These are phyloP conservation scores for Pseudogymnoascus verrucosus DNA, from an alignment of 2,329 filamentous ascomycete genomes.

Conservation along the genomic window DNA sequence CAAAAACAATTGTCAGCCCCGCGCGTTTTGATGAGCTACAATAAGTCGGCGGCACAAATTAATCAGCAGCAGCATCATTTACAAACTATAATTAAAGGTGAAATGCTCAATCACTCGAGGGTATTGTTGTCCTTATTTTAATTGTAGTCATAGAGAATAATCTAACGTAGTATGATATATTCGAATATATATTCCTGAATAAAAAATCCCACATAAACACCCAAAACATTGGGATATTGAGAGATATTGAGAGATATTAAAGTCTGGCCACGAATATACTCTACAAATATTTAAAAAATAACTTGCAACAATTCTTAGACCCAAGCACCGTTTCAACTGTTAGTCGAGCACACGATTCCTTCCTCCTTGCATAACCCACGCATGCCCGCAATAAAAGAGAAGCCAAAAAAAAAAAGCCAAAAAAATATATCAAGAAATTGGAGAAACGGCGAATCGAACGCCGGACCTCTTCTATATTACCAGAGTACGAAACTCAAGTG, in stretches of 20 bases:
- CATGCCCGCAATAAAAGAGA: neutral
- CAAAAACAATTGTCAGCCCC: too few species aligned
- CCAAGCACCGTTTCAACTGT: neutral
- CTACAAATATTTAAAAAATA: neutral
- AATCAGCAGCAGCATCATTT: too few species aligned
- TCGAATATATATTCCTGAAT: neutral
- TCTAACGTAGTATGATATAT: neutral
- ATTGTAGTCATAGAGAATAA: neutral
- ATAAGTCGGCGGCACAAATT: too few species aligned
- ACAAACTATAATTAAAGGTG: neutral
- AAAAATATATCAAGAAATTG: slow-evolving; percentile 3
- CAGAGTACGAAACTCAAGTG: slow-evolving; percentile 3
- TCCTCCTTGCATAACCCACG: neutral
- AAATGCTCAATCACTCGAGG: neutral
- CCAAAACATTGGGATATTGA: neutral
- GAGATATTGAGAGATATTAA: neutral
- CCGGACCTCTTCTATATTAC: slow-evolving; percentile 7
- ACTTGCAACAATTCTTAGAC: neutral
- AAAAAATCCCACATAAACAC: neutral
- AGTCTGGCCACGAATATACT: neutral
- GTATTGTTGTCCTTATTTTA: neutral
- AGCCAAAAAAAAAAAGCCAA: neutral
- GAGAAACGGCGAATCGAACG: slow-evolving; percentile 7
- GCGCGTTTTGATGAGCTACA: too few species aligned
- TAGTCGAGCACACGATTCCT: neutral